A percentile compares a stretch with the other conserved stretches of the same genome.
Conservation (phyloP, 2,329 filamentous ascomycete genomes). For the Calonectria pseudoturangicola region DNA sequence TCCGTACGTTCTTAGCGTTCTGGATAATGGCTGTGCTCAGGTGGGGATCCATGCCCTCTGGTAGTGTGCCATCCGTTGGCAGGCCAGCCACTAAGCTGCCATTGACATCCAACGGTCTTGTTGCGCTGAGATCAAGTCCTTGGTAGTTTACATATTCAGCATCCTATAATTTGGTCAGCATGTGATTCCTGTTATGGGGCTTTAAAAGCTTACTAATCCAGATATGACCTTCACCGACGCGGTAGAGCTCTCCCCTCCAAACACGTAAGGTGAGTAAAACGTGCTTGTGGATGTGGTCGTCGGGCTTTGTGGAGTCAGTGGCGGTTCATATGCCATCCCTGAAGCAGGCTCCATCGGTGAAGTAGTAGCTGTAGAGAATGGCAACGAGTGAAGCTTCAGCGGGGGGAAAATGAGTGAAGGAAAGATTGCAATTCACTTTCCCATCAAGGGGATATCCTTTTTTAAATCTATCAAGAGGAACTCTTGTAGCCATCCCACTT, state of each 20-base stretch:
- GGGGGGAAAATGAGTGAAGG: neutral
- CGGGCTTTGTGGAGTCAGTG: slow-evolving; percentile 16
- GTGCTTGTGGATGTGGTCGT: slow-evolving; percentile 10
- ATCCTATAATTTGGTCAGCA: neutral
- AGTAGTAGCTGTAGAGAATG: neutral
- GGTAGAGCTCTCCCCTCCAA: slow-evolving; percentile 19
- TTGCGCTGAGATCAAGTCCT: slow-evolving; percentile 2
- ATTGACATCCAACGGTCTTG: slow-evolving; percentile 2
- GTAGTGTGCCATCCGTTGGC: slow-evolving; percentile 10
- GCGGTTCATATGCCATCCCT: slow-evolving; percentile 20
- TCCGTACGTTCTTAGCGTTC: slow-evolving; percentile 21
- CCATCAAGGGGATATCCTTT: slow-evolving; percentile 26
- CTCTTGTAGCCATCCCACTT: neutral
- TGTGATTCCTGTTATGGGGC: neutral
- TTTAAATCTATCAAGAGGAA: slow-evolving; percentile 29
- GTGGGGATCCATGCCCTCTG: slow-evolving; percentile 4
- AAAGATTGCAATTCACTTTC: neutral
- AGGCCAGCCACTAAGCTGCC: slow-evolving; percentile 5
- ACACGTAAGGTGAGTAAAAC: slow-evolving; percentile 3
- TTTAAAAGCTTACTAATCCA: slow-evolving; percentile 7
- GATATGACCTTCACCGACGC: neutral
- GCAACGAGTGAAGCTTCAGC: neutral
- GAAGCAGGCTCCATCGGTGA: neutral
- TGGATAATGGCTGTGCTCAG: slow-evolving; percentile 15
- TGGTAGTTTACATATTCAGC: slow-evolving; percentile 14